phyloP scores from a whole-genome alignment of 805 yeast genomes.

The Saccharomyces eubayanus region DNA sequence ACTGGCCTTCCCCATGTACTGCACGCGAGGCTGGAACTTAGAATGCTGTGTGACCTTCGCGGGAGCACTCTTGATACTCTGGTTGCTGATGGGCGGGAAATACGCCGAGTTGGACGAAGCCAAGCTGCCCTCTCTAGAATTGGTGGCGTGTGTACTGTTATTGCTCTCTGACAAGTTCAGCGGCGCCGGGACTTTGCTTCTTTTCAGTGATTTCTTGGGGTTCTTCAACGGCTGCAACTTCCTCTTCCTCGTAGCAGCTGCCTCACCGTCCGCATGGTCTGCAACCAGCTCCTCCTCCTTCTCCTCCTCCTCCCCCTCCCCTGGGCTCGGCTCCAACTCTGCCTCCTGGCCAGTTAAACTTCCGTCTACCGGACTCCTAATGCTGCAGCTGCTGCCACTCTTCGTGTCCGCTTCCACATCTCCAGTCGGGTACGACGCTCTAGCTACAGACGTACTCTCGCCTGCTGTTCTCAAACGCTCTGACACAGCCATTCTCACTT shows the following conservation, averaged over 20 bases:
- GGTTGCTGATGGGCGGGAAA: background rate
- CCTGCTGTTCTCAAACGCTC: background rate
- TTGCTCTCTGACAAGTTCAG: background rate
- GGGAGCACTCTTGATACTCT: conserved; percentile 16
- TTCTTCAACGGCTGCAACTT: background rate
- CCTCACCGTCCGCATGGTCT: background rate
- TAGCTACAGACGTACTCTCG: background rate
- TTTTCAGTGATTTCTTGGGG: conserved; percentile 3
- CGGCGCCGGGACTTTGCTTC: conserved; percentile 7
- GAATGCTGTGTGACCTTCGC: conserved; percentile 14
- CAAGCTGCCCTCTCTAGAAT: background rate
- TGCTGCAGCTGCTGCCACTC: conserved; percentile 4
- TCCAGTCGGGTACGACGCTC: background rate
- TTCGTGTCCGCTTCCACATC: conserved; percentile 1
- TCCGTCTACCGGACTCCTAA: background rate
- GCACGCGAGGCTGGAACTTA: conserved; percentile 18
- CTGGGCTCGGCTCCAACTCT: background rate
- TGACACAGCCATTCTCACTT: background rate
- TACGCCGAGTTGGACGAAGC: background rate
- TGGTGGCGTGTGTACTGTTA: background rate
- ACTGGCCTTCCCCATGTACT: conserved; percentile 18
- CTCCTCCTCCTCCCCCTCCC: background rate
- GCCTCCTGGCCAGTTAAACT: background rate
- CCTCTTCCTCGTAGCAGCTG: background rate
- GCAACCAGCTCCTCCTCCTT: background rate